Base-by-base conservation (phyloP, 176 grass and related monocot genomes). In the Elaeis guineensis region DNA sequence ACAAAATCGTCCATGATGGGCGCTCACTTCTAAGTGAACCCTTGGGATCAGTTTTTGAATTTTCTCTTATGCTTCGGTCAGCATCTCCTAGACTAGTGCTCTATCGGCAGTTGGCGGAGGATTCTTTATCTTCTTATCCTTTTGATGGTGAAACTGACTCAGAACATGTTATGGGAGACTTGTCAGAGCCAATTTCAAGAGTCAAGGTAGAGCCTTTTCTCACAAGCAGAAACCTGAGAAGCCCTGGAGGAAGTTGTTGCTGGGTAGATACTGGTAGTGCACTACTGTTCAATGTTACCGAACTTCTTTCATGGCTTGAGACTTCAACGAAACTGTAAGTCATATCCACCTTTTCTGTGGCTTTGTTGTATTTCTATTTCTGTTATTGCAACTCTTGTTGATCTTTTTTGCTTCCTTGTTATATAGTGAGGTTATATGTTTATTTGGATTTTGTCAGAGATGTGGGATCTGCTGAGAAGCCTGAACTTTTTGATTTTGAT, bases 401-500 rank as follows among this genome's bases (percentile, higher is more conserved):
- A 74, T 67, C 58, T 74, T 64, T 23, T 30, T 54, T 67, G 26
- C 44, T 19, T 73, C 57, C 35, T 44, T 44, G 35, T 44, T 50
- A 8, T 6, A 55, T 63, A 72, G 39, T 79, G 28, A 68, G 19
- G 57, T 69, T 32, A 62, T 78, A 63, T 84, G 61, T 62, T 44
- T 44, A 44, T 44, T 44, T 80, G 59, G 76, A 82, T 44, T 17
- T 55, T 67, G n/a, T 16, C 83, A 98, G 84, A 79, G 49, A 18
- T 63, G 32, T 28, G 61, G 71, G 72, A 8, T 82, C 78, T 63
- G 25, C 79, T 57, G 62, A 75, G 72, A 78, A 85, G 66, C 73
- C 67, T 91, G 81, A 91, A 78, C 52, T 88, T 76, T 97, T 97
- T 85, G 81, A 89, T 52, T 97, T 97, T 78, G 93, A 97, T 39